Evolutionary conservation across 1,139 yeast species (phyloP), one percentile per base, ranked within the genome.

Genomic region (Scheffersomyces parashehatae): DNA sequence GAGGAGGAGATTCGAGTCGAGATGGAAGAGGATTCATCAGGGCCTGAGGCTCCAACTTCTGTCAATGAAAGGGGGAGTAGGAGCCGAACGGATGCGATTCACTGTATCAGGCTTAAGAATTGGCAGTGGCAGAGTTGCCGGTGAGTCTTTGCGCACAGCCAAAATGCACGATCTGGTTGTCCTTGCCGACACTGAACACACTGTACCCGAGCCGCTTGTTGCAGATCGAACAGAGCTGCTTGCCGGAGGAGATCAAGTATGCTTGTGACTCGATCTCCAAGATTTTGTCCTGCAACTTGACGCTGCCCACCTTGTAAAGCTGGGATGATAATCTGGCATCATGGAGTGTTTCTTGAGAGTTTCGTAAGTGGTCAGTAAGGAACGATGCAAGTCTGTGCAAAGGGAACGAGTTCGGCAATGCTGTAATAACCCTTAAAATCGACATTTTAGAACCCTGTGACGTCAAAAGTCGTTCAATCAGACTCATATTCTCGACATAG

Each of bases 161-260:
- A 57, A 83, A 88, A 59, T 88, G 96, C 2, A 84, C 81, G 4
- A 84, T 73, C 9, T 67, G 64, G n/a, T 75, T 75, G 41, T 73
- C 68, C 1, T 78, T 77, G 31, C 75, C 72, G 11, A 77, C 77
- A 28, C 83, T 73, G 34, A 85, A 66, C 1, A 87, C 84, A 37
- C 87, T 77, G 48, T 77, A 76, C 3, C 90, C 90, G 33, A 88
- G 68, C 16, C 76, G 62, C 50, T 81, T 81, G 24, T 71, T 69
- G 62, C 97, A 89, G 12, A 80, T 73, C 0, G 67, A 58, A 56
- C 97, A 89, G 2, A 68, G 34, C 36, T 70, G 70, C 38, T 70
- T 51, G 62, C 73, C 53, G 54, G 73, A 50, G 57, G 68, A 43
- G 60, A 77, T 51, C 62, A 60, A 26, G 57, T 68, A 49, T 53